phyloP scores from a whole-genome alignment of 257 asterid genomes.

The Capsicum chinense region DNA sequence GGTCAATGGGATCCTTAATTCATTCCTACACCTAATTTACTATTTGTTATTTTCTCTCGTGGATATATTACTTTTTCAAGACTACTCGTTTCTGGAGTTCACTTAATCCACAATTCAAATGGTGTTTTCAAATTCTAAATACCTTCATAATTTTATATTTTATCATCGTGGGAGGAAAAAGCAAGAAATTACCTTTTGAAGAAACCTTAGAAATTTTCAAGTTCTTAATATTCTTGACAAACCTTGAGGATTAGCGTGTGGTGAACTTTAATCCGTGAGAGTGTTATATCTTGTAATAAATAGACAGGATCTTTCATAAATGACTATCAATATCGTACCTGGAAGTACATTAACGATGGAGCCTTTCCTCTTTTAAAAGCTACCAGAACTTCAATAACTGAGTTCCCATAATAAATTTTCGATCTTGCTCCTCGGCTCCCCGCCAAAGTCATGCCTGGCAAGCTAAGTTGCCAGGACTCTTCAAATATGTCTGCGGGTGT shows the following conservation, averaged over 20 bases:
- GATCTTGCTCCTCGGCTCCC: neutral
- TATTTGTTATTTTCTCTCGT: neutral
- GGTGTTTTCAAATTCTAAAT: neutral
- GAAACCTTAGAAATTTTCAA: constrained; percentile 10
- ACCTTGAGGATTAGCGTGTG: neutral
- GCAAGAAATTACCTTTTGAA: neutral
- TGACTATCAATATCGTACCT: neutral
- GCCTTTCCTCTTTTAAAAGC: neutral
- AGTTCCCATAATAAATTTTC: neutral
- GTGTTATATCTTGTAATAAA: neutral
- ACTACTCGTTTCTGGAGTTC: neutral
- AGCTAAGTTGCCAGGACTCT: neutral
- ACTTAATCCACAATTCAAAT: neutral
- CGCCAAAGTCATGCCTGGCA: neutral
- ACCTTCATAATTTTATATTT: neutral
- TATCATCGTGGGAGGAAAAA: neutral
- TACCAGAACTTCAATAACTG: neutral
- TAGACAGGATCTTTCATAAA: neutral
- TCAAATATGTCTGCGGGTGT: too few relatives aligned
- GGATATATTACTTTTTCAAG: neutral
- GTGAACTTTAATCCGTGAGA: neutral
- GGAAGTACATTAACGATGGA: neutral
- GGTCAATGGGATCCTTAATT: neutral
- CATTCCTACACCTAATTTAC: neutral
- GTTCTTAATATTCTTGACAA: neutral